Evolutionary conservation across 352 stramenopile genomes (phyloP).

Genomic region (Poterioochromonas sp.): DNA sequence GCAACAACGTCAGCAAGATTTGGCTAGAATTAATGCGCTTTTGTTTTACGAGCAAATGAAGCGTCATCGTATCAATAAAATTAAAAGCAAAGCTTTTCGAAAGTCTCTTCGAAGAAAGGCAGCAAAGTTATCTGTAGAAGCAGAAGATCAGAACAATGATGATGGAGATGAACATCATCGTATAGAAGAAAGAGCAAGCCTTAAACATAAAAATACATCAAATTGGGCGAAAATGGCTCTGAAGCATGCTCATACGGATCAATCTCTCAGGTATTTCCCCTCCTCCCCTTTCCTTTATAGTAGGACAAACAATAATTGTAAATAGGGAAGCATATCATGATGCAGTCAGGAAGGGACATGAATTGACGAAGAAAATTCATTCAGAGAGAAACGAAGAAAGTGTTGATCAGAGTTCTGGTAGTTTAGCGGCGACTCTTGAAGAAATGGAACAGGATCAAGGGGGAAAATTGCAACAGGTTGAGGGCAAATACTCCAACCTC

Average conservation of each 20-base stretch:
- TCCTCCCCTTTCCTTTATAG: too few species aligned
- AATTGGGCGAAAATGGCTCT: constrained; percentile 48
- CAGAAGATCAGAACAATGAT: constrained; percentile 48
- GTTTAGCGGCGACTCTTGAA: not conserved
- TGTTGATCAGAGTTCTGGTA: not conserved
- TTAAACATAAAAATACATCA: constrained; percentile 95
- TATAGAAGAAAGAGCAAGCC: constrained; percentile 81
- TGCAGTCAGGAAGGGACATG: constrained; percentile 67
- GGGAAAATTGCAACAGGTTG: constrained; percentile 25
- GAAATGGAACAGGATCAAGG: not conserved
- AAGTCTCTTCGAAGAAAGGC: constrained; percentile 81
- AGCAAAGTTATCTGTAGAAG: constrained; percentile 44
- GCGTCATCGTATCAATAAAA: constrained; percentile 94
- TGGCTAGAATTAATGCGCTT: constrained; percentile 88
- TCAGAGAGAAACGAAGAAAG: not conserved
- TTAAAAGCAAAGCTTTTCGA: constrained; percentile 98
- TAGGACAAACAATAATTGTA: not conserved
- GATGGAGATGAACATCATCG: constrained; percentile 47
- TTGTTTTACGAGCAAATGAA: constrained; percentile 99
- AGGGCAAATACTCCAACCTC: constrained; percentile 60
- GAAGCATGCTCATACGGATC: not conserved
- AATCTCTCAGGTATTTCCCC: not conserved
- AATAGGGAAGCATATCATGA: constrained; percentile 4
- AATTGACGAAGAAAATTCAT: constrained; percentile 83
- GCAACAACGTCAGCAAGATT: constrained; percentile 64